Percentiles rank a stretch among this genome's conserved stretches.
Conservation (phyloP, 768 basidiomycete species). For the Wakefieldia striispora region DNA sequence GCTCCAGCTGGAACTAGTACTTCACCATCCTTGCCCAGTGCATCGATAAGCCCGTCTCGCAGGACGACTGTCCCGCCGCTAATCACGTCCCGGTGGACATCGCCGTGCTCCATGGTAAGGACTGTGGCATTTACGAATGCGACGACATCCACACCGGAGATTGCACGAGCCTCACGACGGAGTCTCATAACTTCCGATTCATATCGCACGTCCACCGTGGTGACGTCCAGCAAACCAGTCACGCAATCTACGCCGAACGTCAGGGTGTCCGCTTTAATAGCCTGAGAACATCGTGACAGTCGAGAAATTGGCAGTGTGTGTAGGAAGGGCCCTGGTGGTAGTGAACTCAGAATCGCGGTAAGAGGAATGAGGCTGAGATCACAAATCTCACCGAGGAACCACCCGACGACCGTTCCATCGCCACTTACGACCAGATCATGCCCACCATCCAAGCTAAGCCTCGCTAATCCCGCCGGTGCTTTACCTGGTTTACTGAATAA, state of each 20-base stretch:
- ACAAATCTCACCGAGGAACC: conserved; percentile 61
- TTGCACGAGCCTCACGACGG: conserved; percentile 45
- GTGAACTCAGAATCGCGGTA: not conserved
- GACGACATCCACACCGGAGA: conserved; percentile 38
- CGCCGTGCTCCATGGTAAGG: conserved; percentile 63
- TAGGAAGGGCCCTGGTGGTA: conserved; percentile 20
- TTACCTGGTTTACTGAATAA: conserved; percentile 74
- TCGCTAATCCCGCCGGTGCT: conserved; percentile 56
- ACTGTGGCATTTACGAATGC: conserved; percentile 68
- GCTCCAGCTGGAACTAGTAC: conserved; percentile 38
- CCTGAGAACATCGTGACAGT: conserved; percentile 46
- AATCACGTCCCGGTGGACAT: conserved; percentile 48
- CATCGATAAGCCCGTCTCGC: conserved; percentile 57
- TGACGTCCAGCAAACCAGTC: conserved; percentile 51
- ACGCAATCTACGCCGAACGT: conserved; percentile 67
- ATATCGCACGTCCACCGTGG: conserved; percentile 59
- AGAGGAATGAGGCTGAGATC: not conserved
- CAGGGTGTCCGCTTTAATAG: conserved; percentile 45
- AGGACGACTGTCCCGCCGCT: conserved; percentile 50
- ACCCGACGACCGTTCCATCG: conserved; percentile 65
- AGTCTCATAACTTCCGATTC: conserved; percentile 60
- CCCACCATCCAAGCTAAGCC: conserved; percentile 71
- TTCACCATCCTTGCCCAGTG: conserved; percentile 37
- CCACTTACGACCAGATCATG: conserved; percentile 64
- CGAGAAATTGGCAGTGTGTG: conserved; percentile 60